Evolutionary conservation across 768 basidiomycete species (phyloP), one percentile per base, ranked within the genome.

Genomic region (Ramaria rubella): DNA sequence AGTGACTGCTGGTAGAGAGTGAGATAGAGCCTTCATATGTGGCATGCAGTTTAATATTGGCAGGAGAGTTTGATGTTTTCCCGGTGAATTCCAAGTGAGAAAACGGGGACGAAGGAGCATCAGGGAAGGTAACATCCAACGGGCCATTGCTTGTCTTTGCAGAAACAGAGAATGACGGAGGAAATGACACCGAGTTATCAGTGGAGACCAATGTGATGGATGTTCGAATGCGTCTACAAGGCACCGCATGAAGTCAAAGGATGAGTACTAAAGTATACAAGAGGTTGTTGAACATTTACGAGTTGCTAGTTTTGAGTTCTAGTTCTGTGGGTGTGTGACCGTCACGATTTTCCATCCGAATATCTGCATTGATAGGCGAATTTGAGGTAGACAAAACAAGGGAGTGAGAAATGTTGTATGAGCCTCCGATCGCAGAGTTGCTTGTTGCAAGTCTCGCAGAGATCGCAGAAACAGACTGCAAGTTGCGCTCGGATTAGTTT

Each of bases 361-460:
- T 75, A 30, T 67, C 63, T 0, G 71, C 69, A 3, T 63, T 49
- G 59, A 85, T 75, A 4, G 46, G 63, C 0, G 67, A 70, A 59
- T 82, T 81, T 21, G 70, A 60, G n/a, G 71, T 72, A 17, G 40
- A 26, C 24, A 79, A 58, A 9, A 36, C 46, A 26, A 84, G 67
- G 3, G 66, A 66, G 1, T 70, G 65, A 14, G 67, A 62, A 3
- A 69, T 66, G 26, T 71, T 71, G 65, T 73, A 79, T 17, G 55
- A 59, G 2, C 83, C 82, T 2, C 58, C 61, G 31, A 85, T 79
- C 7, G 60, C 62, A n/a, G 72, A 73, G 49, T 80, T 82, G 5
- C 70, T 60, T 1, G 77, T 77, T n/a, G 58, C 50, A 50, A 77
- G 62, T 11, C 44, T 29, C 5, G 65, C 70, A 23, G 50, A 26